Base-by-base conservation (phyloP, 352 stramenopile genomes). In the Lagenidium sp. region DNA sequence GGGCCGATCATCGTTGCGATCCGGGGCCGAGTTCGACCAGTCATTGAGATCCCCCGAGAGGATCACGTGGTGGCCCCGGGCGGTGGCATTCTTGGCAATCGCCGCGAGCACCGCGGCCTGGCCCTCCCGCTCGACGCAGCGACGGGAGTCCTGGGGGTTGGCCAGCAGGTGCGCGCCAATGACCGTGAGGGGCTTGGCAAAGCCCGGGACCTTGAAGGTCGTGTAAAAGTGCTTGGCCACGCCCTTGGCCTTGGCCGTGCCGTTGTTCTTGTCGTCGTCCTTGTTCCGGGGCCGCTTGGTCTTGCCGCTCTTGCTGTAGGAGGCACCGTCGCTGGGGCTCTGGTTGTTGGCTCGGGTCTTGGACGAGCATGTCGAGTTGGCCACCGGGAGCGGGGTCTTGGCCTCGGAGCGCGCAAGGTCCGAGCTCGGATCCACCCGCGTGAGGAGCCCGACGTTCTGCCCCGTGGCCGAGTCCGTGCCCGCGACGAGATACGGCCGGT, bases 151-250 rank as follows among this genome's bases (percentile, higher is more conserved):
- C 36, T 77, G 42, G 12, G 74, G 74, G 30, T 80, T 67, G 21
- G 74, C 74, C 19, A 87, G 45, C 40, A 87, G 53, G 47, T 87
- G 74, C 12, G 67, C 69, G 12, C 71, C 74, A 8, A 87, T 68
- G 15, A 85, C 44, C 1, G 71, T 82, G 38, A 87, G 65, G 7
- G 71, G 68, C 49, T 82, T 85, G 35, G 67, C 68, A 57, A 79
- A 81, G 4, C 72, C 68, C 4, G 59, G 52, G 29, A 80, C 60
- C 30, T 83, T 74, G 58, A 87, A 80, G 4, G 65, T 74, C 34
- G 74, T 74, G 60, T 77, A 80, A 39, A 85, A 77, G 56, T 87
- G 63, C 59, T 87, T 87, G 44, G 68, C 68, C 25, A 84, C 68
- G 5, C 53, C 60, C 53, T 80, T 82, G 4, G 64, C 59, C 29